Evolutionary conservation across 2,329 filamentous ascomycete genomes (phyloP).

Genomic region (Clonostachys solani): DNA sequence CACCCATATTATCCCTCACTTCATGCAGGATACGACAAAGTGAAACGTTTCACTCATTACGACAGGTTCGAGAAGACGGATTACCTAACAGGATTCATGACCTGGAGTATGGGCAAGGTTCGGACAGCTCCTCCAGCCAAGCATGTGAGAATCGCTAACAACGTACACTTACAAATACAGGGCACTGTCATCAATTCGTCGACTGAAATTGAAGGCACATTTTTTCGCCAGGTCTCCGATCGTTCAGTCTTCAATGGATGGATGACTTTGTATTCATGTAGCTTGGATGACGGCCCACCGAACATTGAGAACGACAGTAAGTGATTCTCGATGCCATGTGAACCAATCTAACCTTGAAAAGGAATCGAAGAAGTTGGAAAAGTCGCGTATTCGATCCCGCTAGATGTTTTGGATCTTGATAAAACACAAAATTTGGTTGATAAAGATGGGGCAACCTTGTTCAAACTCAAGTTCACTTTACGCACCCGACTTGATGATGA

Average conservation of each 20-base stretch:
- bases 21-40: neutral
- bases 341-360: neutral
- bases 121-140: neutral
- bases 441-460: neutral
- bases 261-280: neutral
- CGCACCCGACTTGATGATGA: neutral
- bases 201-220: neutral
- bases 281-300: neutral
- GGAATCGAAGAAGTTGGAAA: neutral
- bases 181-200: too few species aligned
- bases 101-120: neutral
- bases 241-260: too few species aligned
- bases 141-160: too few species aligned
- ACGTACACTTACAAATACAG: too few species aligned
- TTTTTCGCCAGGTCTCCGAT: neutral
- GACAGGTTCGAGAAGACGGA: neutral
- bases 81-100: neutral
- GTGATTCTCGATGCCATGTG: neutral
- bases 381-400: neutral
- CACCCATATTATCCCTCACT: neutral
- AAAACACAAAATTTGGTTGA: neutral
- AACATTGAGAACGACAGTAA: neutral
- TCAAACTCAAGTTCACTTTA: neutral
- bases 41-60: neutral
- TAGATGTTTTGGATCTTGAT: neutral